These are phyloP conservation scores for Talinum fruticosum DNA, from an alignment of 148 eudicot genomes.

Conservation along the genomic window DNA sequence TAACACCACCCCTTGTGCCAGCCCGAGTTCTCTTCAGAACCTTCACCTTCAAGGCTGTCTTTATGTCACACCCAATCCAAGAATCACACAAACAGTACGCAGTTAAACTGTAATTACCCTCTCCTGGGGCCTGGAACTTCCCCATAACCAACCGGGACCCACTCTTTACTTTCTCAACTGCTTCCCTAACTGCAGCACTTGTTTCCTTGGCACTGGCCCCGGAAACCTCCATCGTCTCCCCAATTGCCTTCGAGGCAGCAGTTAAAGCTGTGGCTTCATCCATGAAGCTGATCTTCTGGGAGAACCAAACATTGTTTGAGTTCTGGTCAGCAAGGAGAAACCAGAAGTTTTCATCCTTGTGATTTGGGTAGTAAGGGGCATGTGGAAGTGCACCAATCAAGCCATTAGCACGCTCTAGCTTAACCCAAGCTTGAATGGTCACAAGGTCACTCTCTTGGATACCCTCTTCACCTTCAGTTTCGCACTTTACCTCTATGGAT, in stretches of 20 bases:
- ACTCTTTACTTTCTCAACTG: conserved; percentile 56
- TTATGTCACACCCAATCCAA: conserved; percentile 80
- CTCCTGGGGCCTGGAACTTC: conserved; percentile 68
- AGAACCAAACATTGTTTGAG: conserved; percentile 71
- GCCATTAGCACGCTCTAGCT: conserved; percentile 60
- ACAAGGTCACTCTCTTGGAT: conserved; percentile 85
- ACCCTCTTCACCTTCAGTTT: conserved; percentile 91
- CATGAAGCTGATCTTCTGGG: conserved; percentile 72
- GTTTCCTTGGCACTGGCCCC: conserved; percentile 60
- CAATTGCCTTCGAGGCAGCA: conserved; percentile 61
- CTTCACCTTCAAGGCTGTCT: conserved; percentile 53
- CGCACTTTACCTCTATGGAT: conserved; percentile 64
- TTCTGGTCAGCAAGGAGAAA: conserved; percentile 68
- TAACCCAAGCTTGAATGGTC: conserved; percentile 78
- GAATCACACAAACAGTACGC: conserved; percentile 70
- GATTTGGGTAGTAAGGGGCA: conserved; percentile 72
- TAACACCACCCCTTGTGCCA: conserved; percentile 62
- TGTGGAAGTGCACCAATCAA: conserved; percentile 78
- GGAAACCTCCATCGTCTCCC: conserved; percentile 62
- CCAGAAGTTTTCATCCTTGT: conserved; percentile 88
- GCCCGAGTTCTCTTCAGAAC: conserved; percentile 68
- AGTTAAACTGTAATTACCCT: conserved; percentile 64
- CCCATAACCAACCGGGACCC: conserved; percentile 78
- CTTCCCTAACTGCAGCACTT: conserved; percentile 55
- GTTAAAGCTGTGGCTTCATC: conserved; percentile 74